A percentile compares a stretch with the other conserved stretches of the same genome.
Evolutionary conservation across 2,329 filamentous ascomycete species (phyloP).

Genomic region (Epichloe sylvatica): DNA sequence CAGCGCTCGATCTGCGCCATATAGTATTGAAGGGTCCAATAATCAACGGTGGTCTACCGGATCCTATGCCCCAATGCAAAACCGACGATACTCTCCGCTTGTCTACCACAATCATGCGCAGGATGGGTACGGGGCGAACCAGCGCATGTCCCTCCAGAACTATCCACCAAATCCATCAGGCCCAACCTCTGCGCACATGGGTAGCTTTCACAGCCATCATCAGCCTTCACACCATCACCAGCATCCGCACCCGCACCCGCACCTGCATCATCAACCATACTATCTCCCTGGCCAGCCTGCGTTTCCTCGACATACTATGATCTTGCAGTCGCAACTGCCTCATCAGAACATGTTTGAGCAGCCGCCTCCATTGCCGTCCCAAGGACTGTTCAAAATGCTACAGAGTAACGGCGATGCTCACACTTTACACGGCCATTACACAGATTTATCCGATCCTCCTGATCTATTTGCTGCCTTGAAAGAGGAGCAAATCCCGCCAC

Average conservation of each 20-base stretch:
- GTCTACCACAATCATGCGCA: conserved; percentile 44
- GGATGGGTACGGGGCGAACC: conserved; percentile 43
- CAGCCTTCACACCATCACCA: conserved; percentile 16
- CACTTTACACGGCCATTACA: conserved; percentile 53
- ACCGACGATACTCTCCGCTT: conserved; percentile 44
- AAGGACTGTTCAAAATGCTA: conserved; percentile 58
- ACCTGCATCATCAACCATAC: conserved; percentile 34
- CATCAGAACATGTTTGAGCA: conserved; percentile 42
- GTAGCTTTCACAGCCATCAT: conserved; percentile 32
- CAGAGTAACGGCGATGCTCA: conserved; percentile 62
- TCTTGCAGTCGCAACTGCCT: conserved; percentile 34
- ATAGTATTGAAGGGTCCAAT: conserved; percentile 51
- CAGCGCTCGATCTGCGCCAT: conserved; percentile 54
- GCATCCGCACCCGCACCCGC: conserved; percentile 11
- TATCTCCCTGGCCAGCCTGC: conserved; percentile 37
- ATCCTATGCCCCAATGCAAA: conserved; percentile 47
- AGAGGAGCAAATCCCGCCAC: conserved; percentile 59
- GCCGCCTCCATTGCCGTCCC: conserved; percentile 50
- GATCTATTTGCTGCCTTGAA: conserved; percentile 63
- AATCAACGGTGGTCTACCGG: conserved; percentile 69
- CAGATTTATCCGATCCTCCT: conserved; percentile 60
- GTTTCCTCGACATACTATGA: conserved; percentile 43
- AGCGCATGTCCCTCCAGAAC: conserved; percentile 37
- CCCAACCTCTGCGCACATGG: conserved; percentile 32
- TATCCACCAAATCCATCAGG: conserved; percentile 19